phyloP scores from a whole-genome alignment of 2,329 filamentous ascomycete species.

The Triangularia verruculosa region DNA sequence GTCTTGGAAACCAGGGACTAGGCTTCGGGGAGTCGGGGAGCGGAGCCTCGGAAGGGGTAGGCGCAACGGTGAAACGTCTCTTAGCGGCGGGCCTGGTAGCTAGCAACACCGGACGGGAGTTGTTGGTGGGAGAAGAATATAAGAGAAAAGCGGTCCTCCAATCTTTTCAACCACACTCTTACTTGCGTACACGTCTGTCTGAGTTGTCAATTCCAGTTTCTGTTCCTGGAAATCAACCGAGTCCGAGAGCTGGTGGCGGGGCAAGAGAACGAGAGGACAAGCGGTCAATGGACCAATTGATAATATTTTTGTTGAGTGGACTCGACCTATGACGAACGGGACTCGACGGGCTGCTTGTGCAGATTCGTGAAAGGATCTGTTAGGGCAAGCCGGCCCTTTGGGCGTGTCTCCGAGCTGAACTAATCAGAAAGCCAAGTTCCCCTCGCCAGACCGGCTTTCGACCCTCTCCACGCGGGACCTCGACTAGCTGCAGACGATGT shows the following conservation, averaged over 20 bases:
- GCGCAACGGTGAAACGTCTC: neutral
- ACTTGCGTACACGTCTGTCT: neutral
- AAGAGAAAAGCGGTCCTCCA: neutral
- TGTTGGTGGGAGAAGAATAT: neutral
- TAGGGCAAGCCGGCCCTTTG: neutral
- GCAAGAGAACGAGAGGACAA: neutral
- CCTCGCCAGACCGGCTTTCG: neutral
- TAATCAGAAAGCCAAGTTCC: neutral
- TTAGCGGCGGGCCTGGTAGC: neutral
- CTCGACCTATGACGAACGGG: neutral
- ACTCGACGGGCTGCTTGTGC: neutral
- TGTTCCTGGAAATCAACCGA: neutral
- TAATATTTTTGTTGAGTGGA: neutral
- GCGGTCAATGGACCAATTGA: constrained; percentile 3
- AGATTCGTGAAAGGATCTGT: neutral
- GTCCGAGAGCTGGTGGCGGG: neutral
- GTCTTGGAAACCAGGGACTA: constrained; percentile 1
- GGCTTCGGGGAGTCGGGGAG: constrained; percentile 1
- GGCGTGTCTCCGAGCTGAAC: neutral
- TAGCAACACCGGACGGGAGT: neutral
- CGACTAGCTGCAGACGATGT: constrained; percentile 7
- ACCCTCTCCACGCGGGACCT: constrained; percentile 5
- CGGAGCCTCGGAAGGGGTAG: neutral
- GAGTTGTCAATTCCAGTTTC: neutral
- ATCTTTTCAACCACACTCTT: too few species aligned